These are phyloP conservation scores for Acanthamoeba rhysodes DNA, from an alignment of 208 protist genomes.

Conservation along the genomic window DNA sequence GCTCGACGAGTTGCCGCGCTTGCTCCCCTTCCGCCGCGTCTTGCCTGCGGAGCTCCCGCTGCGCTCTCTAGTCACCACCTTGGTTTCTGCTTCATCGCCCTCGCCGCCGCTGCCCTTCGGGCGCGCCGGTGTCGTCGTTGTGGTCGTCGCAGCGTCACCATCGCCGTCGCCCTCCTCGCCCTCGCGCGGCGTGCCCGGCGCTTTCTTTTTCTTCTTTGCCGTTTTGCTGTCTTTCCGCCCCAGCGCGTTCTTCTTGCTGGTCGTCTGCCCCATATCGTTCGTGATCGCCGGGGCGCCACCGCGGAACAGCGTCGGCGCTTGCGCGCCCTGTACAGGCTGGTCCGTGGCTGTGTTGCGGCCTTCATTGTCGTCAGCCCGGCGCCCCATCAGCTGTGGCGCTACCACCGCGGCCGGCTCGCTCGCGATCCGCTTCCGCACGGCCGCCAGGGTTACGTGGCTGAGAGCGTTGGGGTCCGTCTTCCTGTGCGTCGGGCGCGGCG, in stretches of 20 bases:
- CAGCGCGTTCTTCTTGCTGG: neutral
- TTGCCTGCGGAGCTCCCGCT: neutral
- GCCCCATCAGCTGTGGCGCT: too few species aligned
- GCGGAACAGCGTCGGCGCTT: neutral
- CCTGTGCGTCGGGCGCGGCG: too few species aligned
- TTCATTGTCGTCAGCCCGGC: too few species aligned
- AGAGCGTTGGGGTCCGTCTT: too few species aligned
- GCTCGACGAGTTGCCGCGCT: neutral
- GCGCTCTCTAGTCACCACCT: neutral
- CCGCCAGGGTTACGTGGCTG: too few species aligned
- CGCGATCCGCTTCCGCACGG: too few species aligned
- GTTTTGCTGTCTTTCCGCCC: conserved; percentile 10
- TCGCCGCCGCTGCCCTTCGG: too few species aligned
- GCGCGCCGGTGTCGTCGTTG: neutral
- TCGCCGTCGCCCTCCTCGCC: neutral
- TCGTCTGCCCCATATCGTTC: neutral
- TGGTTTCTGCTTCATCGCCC: neutral
- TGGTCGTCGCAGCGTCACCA: neutral
- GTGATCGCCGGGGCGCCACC: neutral
- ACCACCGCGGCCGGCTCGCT: too few species aligned
- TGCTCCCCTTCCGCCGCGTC: neutral
- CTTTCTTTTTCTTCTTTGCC: conserved; percentile 16
- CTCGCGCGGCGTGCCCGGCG: neutral
- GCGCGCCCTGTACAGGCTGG: neutral
- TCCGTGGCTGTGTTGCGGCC: neutral